Evolutionary conservation across 106 monocot species (phyloP).

Genomic region (Dendrobium huoshanense): DNA sequence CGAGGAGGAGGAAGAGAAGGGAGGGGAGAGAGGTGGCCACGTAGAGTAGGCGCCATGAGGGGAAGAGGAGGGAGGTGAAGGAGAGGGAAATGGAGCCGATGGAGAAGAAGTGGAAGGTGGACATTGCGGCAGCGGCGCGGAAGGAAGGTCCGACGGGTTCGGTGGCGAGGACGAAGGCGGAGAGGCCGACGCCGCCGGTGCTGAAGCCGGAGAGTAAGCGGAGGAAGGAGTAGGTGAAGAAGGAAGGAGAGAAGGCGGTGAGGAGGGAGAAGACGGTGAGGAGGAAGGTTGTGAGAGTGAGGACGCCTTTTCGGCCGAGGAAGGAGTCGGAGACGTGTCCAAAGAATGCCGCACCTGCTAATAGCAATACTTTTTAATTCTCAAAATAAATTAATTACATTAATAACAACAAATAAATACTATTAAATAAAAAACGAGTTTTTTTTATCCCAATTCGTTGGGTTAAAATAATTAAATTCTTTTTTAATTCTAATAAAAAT

Average conservation of each 20-base stretch:
- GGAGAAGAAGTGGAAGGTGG: constrained; percentile 94
- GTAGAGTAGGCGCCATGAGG: constrained; percentile 64
- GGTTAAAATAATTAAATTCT: too few relatives aligned
- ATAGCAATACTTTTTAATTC: neutral
- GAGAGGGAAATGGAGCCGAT: constrained; percentile 47
- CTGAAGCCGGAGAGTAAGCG: constrained; percentile 79
- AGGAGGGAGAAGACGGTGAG: constrained; percentile 56
- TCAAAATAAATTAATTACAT: neutral
- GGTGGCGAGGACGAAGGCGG: constrained; percentile 84
- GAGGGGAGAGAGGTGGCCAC: constrained; percentile 58
- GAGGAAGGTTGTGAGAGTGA: constrained; percentile 31
- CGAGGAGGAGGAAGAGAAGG: constrained; percentile 39
- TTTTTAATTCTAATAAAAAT: too few relatives aligned
- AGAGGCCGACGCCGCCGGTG: constrained; percentile 75
- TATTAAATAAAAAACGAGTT: too few relatives aligned
- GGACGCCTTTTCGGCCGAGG: constrained; percentile 64
- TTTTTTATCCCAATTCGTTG: too few relatives aligned
- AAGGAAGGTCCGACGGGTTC: constrained; percentile 63
- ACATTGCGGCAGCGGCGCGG: constrained; percentile 67
- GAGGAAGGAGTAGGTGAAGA: constrained; percentile 45
- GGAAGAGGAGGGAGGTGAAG: constrained; percentile 29
- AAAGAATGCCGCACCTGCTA: constrained; percentile 77
- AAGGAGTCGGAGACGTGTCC: constrained; percentile 81
- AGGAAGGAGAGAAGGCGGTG: constrained; percentile 60
- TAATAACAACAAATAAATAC: neutral